Evolutionary conservation across 176 grass and related monocot genomes (phyloP).

Genomic region (Triticum monococcum): DNA sequence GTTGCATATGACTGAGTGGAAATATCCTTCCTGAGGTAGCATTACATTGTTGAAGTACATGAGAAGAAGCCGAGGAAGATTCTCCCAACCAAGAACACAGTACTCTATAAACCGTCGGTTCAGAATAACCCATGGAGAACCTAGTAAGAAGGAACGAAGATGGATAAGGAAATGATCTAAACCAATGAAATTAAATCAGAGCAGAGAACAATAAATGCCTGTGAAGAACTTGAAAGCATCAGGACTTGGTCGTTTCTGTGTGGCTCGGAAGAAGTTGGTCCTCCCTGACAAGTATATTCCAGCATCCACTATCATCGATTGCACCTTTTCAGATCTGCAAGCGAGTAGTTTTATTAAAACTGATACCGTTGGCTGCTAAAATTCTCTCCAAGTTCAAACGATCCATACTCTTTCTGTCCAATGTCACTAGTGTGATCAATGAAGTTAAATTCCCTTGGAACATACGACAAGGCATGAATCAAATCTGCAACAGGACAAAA

Average conservation of each 20-base stretch:
- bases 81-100: slow-evolving; percentile 81
- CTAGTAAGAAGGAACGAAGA: slow-evolving; percentile 34
- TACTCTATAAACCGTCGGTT: slow-evolving; percentile 82
- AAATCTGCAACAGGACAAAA: slow-evolving; percentile 53
- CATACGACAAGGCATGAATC: slow-evolving; percentile 63
- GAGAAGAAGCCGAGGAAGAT: slow-evolving; percentile 82
- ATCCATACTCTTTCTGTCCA: slow-evolving; percentile 62
- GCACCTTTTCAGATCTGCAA: slow-evolving; percentile 74
- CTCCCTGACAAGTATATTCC: slow-evolving; percentile 89
- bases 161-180: slow-evolving; percentile 24
- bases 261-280: slow-evolving; percentile 78
- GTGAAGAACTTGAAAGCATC: slow-evolving; percentile 96
- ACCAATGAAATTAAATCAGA: slow-evolving; percentile 27
- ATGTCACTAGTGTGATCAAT: slow-evolving; percentile 81
- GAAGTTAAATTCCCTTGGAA: slow-evolving; percentile 74
- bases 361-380: neutral
- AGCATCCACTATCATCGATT: slow-evolving; percentile 95
- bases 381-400: slow-evolving; percentile 27
- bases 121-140: slow-evolving; percentile 76
- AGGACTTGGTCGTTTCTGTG: slow-evolving; percentile 67
- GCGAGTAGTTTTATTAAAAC: slow-evolving; percentile 25
- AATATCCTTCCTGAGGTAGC: slow-evolving; percentile 80
- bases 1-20: slow-evolving; percentile 89
- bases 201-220: slow-evolving; percentile 49
- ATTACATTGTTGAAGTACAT: slow-evolving; percentile 89